Evolutionary conservation across 371 early-diverging fungal species (phyloP), one percentile per base, ranked within the genome.

Genomic region (Gilbertella persicaria): DNA sequence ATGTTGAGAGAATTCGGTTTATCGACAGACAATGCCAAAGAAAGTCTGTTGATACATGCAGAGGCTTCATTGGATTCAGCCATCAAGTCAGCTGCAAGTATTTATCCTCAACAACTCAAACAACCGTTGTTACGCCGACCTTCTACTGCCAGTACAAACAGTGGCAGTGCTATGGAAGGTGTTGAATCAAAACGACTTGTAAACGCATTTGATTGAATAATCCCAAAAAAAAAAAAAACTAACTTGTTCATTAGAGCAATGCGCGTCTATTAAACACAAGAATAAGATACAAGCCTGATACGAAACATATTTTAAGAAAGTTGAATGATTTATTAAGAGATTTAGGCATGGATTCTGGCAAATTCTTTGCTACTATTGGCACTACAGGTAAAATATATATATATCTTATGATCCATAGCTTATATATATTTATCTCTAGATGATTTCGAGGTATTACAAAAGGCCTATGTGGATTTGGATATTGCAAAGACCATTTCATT

Each of bases 401-500:
- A 35, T 19, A 21, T 30, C 26, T 45, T 25, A 36, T 17, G 5
- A 26, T 36, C 12, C 21, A 48, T 12, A 4, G 37, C 3, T 21
- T 30, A 17, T 28, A 4, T 23, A 4, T n/a, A 25, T 23, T 26
- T 9, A 23, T 45, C 17, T 23, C 44, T 55, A 74, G 78, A 69
- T 50, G 74, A 77, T 56, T 67, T 64, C 14, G 75, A 74, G 45
- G 60, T 63, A 5, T 38, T 78, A 33, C 72, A 72, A 62, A 74
- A 72, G 38, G 73, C 75, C n/a, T 69, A 66, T 53, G 73, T 74
- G 20, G 67, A 78, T 50, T 50, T 78, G 25, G 75, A 75, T 36
- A 68, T 78, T 45, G 78, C 78, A 13, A 78, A 72, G 49, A 78
- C 78, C 1, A 68, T 78, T 35, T 60, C 73, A 10, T 44, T 74